Evolutionary conservation across 106 monocot species (phyloP).

Genomic region (Alisma plantagoaquatica): DNA sequence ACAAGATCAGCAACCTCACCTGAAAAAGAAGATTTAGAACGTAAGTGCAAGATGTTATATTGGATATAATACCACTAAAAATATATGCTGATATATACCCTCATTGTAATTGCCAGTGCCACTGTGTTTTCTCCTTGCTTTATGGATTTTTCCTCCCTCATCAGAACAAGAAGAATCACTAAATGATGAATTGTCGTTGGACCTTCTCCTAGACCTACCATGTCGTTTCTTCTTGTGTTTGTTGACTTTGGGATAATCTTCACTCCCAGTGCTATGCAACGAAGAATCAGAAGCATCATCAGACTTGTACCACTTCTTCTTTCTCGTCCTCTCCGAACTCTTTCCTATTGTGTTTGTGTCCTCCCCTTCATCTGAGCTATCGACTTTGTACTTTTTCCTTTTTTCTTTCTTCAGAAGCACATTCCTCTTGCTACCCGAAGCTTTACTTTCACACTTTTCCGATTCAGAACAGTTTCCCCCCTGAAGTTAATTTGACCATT

Average conservation of each 20-base stretch:
- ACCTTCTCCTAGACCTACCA: slow-evolving; percentile 15
- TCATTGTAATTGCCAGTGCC: background rate
- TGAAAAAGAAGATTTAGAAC: too few species aligned
- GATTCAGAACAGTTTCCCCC: too few species aligned
- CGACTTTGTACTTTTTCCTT: slow-evolving; percentile 6
- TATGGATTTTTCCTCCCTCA: slow-evolving; percentile 12
- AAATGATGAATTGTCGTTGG: slow-evolving; percentile 15
- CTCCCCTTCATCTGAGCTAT: slow-evolving; percentile 17
- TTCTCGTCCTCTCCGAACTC: slow-evolving; percentile 9
- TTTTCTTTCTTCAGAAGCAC: slow-evolving; percentile 11
- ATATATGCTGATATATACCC: background rate
- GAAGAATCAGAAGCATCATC: slow-evolving; percentile 15
- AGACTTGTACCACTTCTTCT: slow-evolving; percentile 8
- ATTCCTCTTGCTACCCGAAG: slow-evolving; percentile 2
- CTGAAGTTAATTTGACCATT: slow-evolving; percentile 1
- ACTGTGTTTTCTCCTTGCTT: slow-evolving; percentile 7
- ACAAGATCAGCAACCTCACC: background rate
- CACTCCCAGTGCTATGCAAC: background rate
- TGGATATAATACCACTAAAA: background rate
- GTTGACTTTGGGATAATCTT: slow-evolving; percentile 4
- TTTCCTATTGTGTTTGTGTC: background rate
- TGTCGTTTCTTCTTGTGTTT: slow-evolving; percentile 13
- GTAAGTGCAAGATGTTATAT: background rate
- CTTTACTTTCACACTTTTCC: too few species aligned
- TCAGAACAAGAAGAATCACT: too few species aligned